Conservation (phyloP, 78 protist genomes). For the Tieghemostelium lacteum region DNA sequence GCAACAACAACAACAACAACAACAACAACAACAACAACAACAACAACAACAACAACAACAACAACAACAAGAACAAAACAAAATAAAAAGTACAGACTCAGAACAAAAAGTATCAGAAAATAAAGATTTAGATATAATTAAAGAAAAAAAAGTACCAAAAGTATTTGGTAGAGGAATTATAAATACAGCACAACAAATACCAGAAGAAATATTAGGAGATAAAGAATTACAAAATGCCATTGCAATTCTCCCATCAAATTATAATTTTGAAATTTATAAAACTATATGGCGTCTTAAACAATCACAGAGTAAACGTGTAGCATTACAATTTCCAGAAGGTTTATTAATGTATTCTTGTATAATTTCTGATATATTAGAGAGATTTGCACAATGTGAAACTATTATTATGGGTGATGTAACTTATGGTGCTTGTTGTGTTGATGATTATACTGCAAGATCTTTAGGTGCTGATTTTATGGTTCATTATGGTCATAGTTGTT, state of each 20-base stretch:
- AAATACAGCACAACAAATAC: constrained; percentile 46
- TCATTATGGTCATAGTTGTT: constrained; percentile 99
- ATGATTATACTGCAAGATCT: constrained; percentile 95
- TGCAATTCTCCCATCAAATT: constrained; percentile 90
- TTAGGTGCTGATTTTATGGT: constrained; percentile 97
- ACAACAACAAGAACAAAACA: neutral
- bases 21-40: neutral
- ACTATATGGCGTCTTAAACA: constrained; percentile 91
- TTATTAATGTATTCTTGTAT: constrained; percentile 94
- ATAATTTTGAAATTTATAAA: constrained; percentile 97
- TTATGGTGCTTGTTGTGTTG: constrained; percentile 99
- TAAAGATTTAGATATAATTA: neutral
- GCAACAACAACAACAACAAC: neutral
- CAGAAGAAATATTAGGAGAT: neutral
- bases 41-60: neutral
- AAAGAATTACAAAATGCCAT: neutral
- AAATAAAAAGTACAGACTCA: too few species aligned
- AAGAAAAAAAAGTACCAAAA: constrained; percentile 11
- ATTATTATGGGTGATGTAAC: constrained; percentile 99
- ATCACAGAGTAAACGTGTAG: constrained; percentile 84
- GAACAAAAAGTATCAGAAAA: too few species aligned
- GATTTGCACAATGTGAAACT: constrained; percentile 80
- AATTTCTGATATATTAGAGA: constrained; percentile 94
- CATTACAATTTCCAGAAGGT: constrained; percentile 99
- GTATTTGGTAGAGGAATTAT: constrained; percentile 38